Percentiles rank a stretch among this genome's conserved stretches.
phyloP scores from a whole-genome alignment of 495 filamentous ascomycete species.

The Lentithecium fluviatile region DNA sequence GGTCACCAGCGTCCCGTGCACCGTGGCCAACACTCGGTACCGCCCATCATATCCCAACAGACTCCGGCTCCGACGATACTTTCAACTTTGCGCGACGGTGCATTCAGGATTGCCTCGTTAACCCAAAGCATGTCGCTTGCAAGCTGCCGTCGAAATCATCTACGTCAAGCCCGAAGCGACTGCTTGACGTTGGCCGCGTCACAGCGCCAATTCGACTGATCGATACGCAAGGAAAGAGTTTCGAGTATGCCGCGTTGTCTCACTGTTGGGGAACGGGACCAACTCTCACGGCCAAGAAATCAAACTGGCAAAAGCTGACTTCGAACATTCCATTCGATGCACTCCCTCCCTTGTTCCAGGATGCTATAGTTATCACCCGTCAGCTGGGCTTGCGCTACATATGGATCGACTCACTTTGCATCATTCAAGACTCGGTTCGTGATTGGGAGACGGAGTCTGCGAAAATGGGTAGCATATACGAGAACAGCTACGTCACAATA shows the following conservation, averaged over 20 bases:
- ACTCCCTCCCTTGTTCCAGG: constrained; percentile 19
- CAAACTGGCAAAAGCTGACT: constrained; percentile 4
- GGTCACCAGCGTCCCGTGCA: constrained; percentile 15
- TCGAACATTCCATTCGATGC: constrained; percentile 14
- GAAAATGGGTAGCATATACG: constrained; percentile 31
- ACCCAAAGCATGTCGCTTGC: constrained; percentile 25
- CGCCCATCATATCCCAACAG: constrained; percentile 25
- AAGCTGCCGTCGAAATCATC: constrained; percentile 5
- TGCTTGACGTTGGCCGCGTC: constrained; percentile 31
- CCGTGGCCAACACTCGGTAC: constrained; percentile 30
- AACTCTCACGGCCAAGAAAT: constrained; percentile 4
- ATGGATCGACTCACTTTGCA: constrained; percentile 34
- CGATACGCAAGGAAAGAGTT: constrained; percentile 20
- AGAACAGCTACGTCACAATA: constrained; percentile 20
- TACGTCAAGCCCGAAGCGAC: constrained; percentile 7
- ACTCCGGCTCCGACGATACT: constrained; percentile 28
- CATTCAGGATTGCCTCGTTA: constrained; percentile 30
- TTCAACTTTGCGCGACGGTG: constrained; percentile 30
- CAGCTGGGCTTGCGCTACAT: constrained; percentile 25
- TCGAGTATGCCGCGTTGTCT: constrained; percentile 20
- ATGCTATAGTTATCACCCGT: constrained; percentile 24
- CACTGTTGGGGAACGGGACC: constrained; percentile 29
- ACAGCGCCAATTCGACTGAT: constrained; percentile 22
- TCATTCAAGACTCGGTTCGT: constrained; percentile 28
- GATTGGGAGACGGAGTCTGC: constrained; percentile 22